Percentiles rank a stretch among this genome's conserved stretches.
Evolutionary conservation across 2,329 filamentous ascomycete genomes (phyloP).

Genomic region (Colletotrichum paranaense): DNA sequence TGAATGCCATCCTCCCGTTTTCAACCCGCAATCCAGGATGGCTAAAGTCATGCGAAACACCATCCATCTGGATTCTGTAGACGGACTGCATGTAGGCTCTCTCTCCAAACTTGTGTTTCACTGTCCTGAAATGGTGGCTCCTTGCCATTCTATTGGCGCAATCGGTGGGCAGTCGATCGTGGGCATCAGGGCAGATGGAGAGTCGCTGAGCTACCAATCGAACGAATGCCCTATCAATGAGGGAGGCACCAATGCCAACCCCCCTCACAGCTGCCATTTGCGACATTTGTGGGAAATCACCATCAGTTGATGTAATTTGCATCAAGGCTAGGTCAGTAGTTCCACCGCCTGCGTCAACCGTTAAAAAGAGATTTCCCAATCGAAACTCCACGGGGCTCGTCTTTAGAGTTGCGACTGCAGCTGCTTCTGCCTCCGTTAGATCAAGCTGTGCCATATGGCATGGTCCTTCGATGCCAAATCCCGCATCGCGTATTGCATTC

Average conservation of each 20-base stretch:
- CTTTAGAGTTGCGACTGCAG: constrained; percentile 59
- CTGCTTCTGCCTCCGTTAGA: constrained; percentile 60
- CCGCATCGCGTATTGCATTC: constrained; percentile 56
- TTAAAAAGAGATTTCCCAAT: constrained; percentile 53
- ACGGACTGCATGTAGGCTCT: constrained; percentile 51
- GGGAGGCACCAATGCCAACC: constrained; percentile 56
- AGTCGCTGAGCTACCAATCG: constrained; percentile 51
- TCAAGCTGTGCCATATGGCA: constrained; percentile 54
- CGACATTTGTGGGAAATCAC: constrained; percentile 43
- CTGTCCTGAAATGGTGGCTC: constrained; percentile 50
- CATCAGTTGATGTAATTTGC: constrained; percentile 48
- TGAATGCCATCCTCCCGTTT: constrained; percentile 52
- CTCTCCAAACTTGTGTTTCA: constrained; percentile 57
- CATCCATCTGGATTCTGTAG: constrained; percentile 56
- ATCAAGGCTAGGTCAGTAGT: constrained; percentile 59
- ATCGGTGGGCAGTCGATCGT: constrained; percentile 47
- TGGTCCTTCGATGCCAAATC: constrained; percentile 57
- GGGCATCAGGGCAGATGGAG: constrained; percentile 47
- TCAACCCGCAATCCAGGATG: constrained; percentile 52
- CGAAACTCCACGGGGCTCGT: constrained; percentile 51
- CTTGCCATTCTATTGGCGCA: constrained; percentile 50
- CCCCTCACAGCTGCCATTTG: constrained; percentile 54
- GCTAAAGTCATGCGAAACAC: constrained; percentile 52
- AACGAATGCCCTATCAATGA: constrained; percentile 58
- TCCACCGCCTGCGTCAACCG: constrained; percentile 58